These are phyloP conservation scores for Cercospora zeina DNA, from an alignment of 2,329 filamentous ascomycete species.

Conservation along the genomic window DNA sequence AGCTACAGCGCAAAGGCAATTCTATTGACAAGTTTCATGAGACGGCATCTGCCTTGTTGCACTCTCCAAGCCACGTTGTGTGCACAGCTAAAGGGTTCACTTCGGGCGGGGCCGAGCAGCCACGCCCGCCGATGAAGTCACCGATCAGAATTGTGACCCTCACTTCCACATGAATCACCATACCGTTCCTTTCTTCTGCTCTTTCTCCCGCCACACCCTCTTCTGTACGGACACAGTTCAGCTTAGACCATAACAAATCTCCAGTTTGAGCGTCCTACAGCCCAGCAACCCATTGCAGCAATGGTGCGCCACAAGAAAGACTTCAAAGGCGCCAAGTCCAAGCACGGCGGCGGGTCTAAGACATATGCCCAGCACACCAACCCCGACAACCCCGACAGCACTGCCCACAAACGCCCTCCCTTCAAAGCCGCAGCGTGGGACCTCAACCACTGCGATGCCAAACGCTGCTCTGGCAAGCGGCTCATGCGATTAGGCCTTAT, in stretches of 20 bases:
- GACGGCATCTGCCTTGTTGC: slow-evolving; percentile 1
- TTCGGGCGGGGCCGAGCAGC: neutral
- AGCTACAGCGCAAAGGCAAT: slow-evolving; percentile 1
- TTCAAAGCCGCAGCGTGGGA: slow-evolving; percentile 99
- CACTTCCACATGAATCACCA: slow-evolving; percentile 6
- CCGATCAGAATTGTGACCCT: slow-evolving; percentile 1
- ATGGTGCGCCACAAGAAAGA: slow-evolving; percentile 84
- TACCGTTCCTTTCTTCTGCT: neutral
- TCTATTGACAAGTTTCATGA: slow-evolving; percentile 2
- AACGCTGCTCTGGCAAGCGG: slow-evolving; percentile 92
- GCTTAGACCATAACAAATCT: neutral
- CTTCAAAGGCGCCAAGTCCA: slow-evolving; percentile 57
- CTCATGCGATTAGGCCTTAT: slow-evolving; percentile 90
- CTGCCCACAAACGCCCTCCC: slow-evolving; percentile 46
- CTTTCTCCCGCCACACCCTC: neutral
- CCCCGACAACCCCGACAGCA: slow-evolving; percentile 28
- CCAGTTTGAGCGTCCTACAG: neutral
- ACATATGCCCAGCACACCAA: slow-evolving; percentile 38
- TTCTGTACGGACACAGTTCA: neutral
- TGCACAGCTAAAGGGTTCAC: slow-evolving; percentile 2
- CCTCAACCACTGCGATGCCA: slow-evolving; percentile 94
- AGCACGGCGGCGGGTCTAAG: slow-evolving; percentile 59
- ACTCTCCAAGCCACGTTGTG: slow-evolving; percentile 8
- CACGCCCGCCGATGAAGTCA: slow-evolving; percentile 5
- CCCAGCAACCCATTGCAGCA: neutral